phyloP scores from a whole-genome alignment of 805 yeast species.

The Saturnispora sekii region DNA sequence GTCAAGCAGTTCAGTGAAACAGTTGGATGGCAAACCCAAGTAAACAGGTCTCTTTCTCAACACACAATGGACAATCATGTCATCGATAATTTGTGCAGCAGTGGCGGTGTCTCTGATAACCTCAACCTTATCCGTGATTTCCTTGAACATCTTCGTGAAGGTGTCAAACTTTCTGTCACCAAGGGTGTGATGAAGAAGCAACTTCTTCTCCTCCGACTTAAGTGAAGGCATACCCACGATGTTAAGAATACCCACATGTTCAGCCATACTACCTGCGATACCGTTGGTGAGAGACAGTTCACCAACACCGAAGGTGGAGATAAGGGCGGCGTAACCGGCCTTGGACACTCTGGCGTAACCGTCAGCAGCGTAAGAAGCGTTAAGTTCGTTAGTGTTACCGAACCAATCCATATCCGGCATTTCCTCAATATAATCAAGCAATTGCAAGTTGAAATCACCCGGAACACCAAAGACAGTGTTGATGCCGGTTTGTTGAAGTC shows the following conservation, averaged over 20 bases:
- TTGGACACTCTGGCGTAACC: slow-evolving; percentile 63
- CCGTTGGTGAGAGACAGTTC: slow-evolving; percentile 79
- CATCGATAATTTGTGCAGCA: slow-evolving; percentile 66
- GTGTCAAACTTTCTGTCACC: slow-evolving; percentile 78
- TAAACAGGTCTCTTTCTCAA: slow-evolving; percentile 72
- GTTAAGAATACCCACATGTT: slow-evolving; percentile 78
- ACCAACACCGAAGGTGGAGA: slow-evolving; percentile 89
- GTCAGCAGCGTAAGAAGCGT: slow-evolving; percentile 83
- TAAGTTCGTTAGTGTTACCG: slow-evolving; percentile 84
- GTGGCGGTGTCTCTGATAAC: slow-evolving; percentile 51
- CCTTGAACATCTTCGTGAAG: slow-evolving; percentile 68
- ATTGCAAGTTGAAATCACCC: slow-evolving; percentile 69
- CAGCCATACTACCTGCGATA: slow-evolving; percentile 82
- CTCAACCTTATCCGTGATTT: slow-evolving; percentile 59
- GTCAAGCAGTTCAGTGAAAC: slow-evolving; percentile 57
- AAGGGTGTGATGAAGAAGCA: slow-evolving; percentile 72
- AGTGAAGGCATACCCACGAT: slow-evolving; percentile 81
- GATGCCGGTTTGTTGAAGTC: slow-evolving; percentile 63
- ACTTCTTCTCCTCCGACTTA: slow-evolving; percentile 60
- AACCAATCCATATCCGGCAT: slow-evolving; percentile 78
- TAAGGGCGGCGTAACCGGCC: slow-evolving; percentile 62
- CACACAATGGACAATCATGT: slow-evolving; percentile 63
- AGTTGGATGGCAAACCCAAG: slow-evolving; percentile 74
- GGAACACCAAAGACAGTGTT: slow-evolving; percentile 72
- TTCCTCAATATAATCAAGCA: slow-evolving; percentile 64